phyloP scores from a whole-genome alignment of 208 protist species.

The Crithidia sp. region DNA sequence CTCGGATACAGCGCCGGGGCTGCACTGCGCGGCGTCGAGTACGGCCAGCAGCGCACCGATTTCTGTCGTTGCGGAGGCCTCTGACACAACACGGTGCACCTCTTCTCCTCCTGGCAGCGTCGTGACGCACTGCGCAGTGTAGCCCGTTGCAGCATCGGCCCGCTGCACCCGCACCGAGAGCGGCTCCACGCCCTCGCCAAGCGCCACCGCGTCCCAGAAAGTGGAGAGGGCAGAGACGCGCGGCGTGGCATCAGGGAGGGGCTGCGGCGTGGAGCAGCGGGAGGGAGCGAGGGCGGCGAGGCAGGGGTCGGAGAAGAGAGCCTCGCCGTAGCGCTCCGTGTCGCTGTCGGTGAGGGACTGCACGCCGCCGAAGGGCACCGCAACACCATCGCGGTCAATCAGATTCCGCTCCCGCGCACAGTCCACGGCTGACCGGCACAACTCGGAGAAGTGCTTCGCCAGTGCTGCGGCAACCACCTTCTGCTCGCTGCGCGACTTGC shows the following conservation, averaged over 20 bases:
- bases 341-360: conserved; percentile 18
- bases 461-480: conserved; percentile 62
- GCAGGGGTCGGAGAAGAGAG: conserved; percentile 28
- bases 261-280: conserved; percentile 5
- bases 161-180: conserved; percentile 13
- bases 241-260: conserved; percentile 1
- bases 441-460: conserved; percentile 40
- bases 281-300: conserved; percentile 5
- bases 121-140: conserved; percentile 14
- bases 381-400: conserved; percentile 47
- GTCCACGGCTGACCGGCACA: conserved; percentile 41
- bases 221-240: conserved; percentile 10
- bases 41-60: conserved; percentile 20
- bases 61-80: conserved; percentile 18
- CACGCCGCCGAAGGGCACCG: conserved; percentile 42
- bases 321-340: conserved; percentile 2
- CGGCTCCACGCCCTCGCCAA: not conserved
- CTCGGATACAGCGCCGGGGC: not conserved
- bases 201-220: not conserved
- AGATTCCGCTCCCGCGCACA: conserved; percentile 45
- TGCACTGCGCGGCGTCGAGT: not conserved
- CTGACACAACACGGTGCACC: conserved; percentile 5
- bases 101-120: not conserved
- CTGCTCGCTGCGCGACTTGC: conserved; percentile 70
- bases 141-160: not conserved